Conservation (phyloP, 768 basidiomycete genomes). For the Rhodosporidiobolus odoratus region DNA sequence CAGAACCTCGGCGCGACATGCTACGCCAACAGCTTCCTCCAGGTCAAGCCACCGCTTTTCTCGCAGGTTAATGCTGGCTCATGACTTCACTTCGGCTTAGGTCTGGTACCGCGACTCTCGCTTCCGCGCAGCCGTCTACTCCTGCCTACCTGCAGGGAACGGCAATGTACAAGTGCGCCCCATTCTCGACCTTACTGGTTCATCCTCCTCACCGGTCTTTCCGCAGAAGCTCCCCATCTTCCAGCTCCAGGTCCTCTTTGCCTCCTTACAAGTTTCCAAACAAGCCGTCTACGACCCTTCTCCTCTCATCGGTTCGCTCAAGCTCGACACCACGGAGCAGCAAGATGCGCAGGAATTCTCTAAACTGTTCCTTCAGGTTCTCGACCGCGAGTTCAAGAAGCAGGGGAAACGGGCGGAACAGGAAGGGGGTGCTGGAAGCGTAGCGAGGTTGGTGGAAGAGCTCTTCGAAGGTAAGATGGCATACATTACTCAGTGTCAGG, state of each 20-base stretch:
- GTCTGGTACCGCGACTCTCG: conserved; percentile 84
- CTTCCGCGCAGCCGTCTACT: conserved; percentile 77
- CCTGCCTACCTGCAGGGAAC: conserved; percentile 60
- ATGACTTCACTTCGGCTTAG: conserved; percentile 48
- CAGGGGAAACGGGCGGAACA: conserved; percentile 49
- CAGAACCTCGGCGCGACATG: conserved; percentile 96
- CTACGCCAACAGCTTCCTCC: conserved; percentile 91
- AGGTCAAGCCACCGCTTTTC: conserved; percentile 52
- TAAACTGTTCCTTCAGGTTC: conserved; percentile 84
- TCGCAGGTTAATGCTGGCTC: background rate
- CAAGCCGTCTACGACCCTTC: conserved; percentile 72
- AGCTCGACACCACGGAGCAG: conserved; percentile 74
- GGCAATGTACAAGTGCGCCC: conserved; percentile 52
- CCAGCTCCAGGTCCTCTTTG: conserved; percentile 56
- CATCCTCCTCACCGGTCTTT: background rate
- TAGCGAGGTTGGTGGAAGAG: conserved; percentile 65
- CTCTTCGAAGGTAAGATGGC: conserved; percentile 86
- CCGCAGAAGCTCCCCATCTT: conserved; percentile 44
- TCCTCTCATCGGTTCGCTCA: conserved; percentile 76
- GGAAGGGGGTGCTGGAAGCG: conserved; percentile 47
- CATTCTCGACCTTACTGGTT: background rate
- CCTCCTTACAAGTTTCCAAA: conserved; percentile 71
- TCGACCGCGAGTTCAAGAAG: conserved; percentile 80
- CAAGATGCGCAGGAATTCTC: conserved; percentile 99
- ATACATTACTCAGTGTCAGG: conserved; percentile 71